Evolutionary conservation across 257 asterid species (phyloP), one percentile per base, ranked within the genome.

Genomic region (Petunia secreta): DNA sequence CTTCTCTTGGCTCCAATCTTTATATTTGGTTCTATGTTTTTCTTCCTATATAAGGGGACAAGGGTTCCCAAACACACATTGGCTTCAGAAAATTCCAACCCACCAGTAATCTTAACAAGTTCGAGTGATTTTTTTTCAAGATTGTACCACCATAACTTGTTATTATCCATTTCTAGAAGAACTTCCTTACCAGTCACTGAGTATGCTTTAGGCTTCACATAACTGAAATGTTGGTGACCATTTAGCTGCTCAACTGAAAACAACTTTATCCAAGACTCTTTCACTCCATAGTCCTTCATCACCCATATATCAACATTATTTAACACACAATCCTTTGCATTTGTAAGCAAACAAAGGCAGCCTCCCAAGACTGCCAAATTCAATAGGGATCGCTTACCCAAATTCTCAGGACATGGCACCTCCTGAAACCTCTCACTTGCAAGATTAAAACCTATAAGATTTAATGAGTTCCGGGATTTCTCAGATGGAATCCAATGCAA

Each of bases 281-380:
- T 83, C 80, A 85, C 86, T 1, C 89, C 88, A 54, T 91, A 91
- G 48, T 92, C 90, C 75, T 89, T 87, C 96, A 91, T 93, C 79
- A 91, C 84, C 96, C 96, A 92, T 37, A 92, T 75, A 7, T 80
- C 91, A 25, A 81, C 86, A 71, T 52, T 37, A 34, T n/a, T 3
- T 11, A 5, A 7, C 4, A 66, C 55, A 10, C 41, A 40, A 78
- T 75, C 68, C 38, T 65, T 80, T 62, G 58, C 5, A 53, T 53
- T 11, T 9, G 80, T 80, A 15, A 88, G 71, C 80, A 89, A 43
- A 75, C 88, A 80, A 78, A 92, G 83, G 73, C 71, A 80, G 9
- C 86, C 94, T 8, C 75, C 94, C 68, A 92, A 43, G 77, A 81
- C 83, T 80, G 82, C 88, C 83, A 92, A 78, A 66, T 75, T 80